Evolutionary conservation across 2,329 filamentous ascomycete genomes (phyloP), one percentile per base, ranked within the genome.

Genomic region (Akanthomyces uredinophilus): DNA sequence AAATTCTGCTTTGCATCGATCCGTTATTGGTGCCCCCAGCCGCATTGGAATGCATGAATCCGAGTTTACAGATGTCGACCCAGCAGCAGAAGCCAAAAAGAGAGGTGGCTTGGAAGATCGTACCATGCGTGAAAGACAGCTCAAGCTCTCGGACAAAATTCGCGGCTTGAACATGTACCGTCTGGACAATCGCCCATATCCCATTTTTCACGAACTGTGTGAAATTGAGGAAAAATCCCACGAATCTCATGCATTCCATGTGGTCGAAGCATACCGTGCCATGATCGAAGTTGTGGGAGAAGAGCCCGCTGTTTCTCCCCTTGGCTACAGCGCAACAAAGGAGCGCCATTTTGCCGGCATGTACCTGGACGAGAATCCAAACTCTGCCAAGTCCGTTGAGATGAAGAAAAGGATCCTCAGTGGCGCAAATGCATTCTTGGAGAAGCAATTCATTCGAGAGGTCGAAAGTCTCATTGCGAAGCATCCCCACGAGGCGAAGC

Each of bases 401-500:
- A 86, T 96, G 72, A 88, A 90, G 67, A 94, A 89, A 74, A 84
- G 84, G 56, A 93, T 97, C 60, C 81, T 97, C 16, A 82, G 86
- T 56, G 94, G 94, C 2, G 92, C 92, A 56, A 89, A 91, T 65
- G 78, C 75, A 16, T 96, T 90, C 73, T 78, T 98, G 29, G 94
- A 98, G 75, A 87, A 86, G 69, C 84, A 89, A 66, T 97, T 96
- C 74, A 87, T 90, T 71, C 80, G 82, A 54, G 87, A 94, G 67
- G 82, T 98, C 43, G 91, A 96, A 71, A 82, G 80, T 11, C 80
- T 90, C 46, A 89, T 99, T 64, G 82, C 85, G 44, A 96, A 90
- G 74, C 91, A 95, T 71, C 92, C 93, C 2, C 86, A 89, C 61
- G 93, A 97, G 71, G 94, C 95, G 35, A 91, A 91, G 71, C 83